phyloP scores from a whole-genome alignment of 2,329 filamentous ascomycete genomes.

The Diaporthe sp. region DNA sequence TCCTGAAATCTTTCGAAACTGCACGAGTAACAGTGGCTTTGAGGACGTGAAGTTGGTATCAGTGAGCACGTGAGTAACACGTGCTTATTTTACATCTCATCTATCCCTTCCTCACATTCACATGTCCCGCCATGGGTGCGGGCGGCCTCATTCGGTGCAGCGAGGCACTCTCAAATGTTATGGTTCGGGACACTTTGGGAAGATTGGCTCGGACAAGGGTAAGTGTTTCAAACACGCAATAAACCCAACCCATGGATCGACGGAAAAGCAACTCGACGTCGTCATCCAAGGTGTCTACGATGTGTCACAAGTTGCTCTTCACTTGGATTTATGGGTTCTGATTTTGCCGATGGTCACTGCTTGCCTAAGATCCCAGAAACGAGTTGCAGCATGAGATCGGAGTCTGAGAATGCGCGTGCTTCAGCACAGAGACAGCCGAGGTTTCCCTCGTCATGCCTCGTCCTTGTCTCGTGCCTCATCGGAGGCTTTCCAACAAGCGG shows the following conservation, averaged over 20 bases:
- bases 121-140: slow-evolving; percentile 2
- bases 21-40: background rate
- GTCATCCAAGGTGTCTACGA: background rate
- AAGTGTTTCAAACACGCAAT: slow-evolving; percentile 14
- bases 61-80: too few species aligned
- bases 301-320: background rate
- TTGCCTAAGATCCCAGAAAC: background rate
- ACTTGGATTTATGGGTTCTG: background rate
- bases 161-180: background rate
- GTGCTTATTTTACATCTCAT: background rate
- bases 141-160: slow-evolving; percentile 9
- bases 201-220: slow-evolving; percentile 1
- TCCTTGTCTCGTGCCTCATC: background rate
- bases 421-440: slow-evolving; percentile 21
- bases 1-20: too few species aligned
- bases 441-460: background rate
- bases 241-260: slow-evolving; percentile 18
- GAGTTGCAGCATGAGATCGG: slow-evolving; percentile 7
- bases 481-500: background rate
- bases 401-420: slow-evolving; percentile 15
- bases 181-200: background rate
- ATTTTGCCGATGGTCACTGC: slow-evolving; percentile 1
- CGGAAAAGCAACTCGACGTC: slow-evolving; percentile 12
- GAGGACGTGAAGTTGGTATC: background rate
- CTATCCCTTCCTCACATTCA: background rate